A percentile compares a stretch with the other conserved stretches of the same genome.
These are phyloP conservation scores for Linnemannia schmuckeri DNA, from an alignment of 192 early-diverging fungal genomes.

Conservation along the genomic window DNA sequence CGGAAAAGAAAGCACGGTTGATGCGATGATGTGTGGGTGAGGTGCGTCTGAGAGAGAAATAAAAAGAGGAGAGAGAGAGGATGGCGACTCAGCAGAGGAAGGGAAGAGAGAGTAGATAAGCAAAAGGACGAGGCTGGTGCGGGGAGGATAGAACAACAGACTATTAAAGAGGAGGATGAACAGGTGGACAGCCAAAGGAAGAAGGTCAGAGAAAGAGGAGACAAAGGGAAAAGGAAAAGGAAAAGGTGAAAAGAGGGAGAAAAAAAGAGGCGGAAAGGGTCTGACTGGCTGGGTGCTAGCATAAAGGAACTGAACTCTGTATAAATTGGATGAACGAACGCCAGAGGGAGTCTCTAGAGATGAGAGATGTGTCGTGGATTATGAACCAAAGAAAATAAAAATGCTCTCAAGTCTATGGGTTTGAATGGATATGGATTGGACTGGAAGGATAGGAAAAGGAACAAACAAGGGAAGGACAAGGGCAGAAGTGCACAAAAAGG, in stretches of 20 bases:
- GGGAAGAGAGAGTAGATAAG: too few species aligned
- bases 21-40: background rate
- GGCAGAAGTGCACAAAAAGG: background rate
- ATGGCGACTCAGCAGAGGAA: too few species aligned
- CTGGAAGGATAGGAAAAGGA: background rate
- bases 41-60: background rate
- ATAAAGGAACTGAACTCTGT: too few species aligned
- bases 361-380: background rate
- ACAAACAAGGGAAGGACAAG: background rate
- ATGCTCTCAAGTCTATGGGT: background rate
- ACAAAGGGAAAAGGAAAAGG: background rate
- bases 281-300: background rate
- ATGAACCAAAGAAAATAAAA: conserved; percentile 4
- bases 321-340: too few species aligned
- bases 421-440: background rate
- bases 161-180: background rate
- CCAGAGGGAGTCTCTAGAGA: background rate
- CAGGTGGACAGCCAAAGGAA: background rate
- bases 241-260: background rate
- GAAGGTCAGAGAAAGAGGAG: background rate
- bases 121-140: background rate
- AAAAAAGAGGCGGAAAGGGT: background rate
- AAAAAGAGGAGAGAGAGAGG: conserved; percentile 7
- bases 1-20: background rate
- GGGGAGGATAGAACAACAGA: background rate